phyloP scores from a whole-genome alignment of 305 asterid genomes.

The Fraxinus velutina region DNA sequence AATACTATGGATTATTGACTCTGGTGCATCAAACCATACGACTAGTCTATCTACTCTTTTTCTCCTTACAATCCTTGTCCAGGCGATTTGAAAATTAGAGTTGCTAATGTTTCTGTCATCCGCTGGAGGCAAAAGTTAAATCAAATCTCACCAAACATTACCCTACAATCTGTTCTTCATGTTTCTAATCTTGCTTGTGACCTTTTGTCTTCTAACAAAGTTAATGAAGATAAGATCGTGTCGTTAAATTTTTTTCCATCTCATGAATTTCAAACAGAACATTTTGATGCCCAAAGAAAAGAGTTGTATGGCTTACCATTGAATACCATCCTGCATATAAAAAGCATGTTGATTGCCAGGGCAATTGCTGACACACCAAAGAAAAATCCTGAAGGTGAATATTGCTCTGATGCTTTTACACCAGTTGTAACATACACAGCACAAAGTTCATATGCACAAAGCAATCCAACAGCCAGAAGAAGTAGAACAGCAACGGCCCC shows the following conservation, averaged over 20 bases:
- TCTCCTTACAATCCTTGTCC: not conserved
- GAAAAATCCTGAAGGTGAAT: slow-evolving; percentile 98
- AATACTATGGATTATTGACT: not conserved
- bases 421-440: slow-evolving; percentile 97
- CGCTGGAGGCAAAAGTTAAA: not conserved
- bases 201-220: not conserved
- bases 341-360: slow-evolving; percentile 96
- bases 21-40: not conserved
- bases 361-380: slow-evolving; percentile 99
- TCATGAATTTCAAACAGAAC: not conserved
- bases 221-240: not conserved
- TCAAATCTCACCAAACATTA: not conserved
- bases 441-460: slow-evolving; percentile 97
- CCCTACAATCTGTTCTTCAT: not conserved
- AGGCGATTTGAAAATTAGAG: not conserved
- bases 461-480: slow-evolving; percentile 93
- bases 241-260: not conserved
- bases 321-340: slow-evolving; percentile 98
- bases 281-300: slow-evolving; percentile 20
- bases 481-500: slow-evolving; percentile 98
- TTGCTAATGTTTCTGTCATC: not conserved
- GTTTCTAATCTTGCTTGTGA: not conserved
- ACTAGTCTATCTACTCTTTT: not conserved
- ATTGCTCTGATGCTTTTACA: slow-evolving; percentile 86
- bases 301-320: slow-evolving; percentile 53